Conservation (phyloP, 345 rosid genomes). For the Hypericum perforatum region DNA sequence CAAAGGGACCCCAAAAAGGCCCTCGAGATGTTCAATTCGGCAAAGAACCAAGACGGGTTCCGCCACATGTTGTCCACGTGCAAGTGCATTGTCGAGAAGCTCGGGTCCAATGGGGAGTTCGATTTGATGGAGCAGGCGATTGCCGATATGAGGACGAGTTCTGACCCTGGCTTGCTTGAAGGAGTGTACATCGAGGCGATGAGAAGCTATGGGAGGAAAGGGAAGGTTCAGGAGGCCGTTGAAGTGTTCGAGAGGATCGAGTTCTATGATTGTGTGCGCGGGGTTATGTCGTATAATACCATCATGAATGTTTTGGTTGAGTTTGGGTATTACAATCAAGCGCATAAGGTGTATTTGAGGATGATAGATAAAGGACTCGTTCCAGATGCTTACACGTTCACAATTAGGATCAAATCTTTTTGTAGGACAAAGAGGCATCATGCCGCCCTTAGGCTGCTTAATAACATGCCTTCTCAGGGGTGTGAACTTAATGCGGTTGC, state of each 20-base stretch:
- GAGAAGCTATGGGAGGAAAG: conserved; percentile 64
- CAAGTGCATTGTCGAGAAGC: conserved; percentile 60
- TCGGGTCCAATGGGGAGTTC: conserved; percentile 64
- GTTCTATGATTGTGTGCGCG: conserved; percentile 58
- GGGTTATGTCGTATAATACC: conserved; percentile 60
- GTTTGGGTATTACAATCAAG: conserved; percentile 52
- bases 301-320: conserved; percentile 84
- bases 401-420: conserved; percentile 82
- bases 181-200: conserved; percentile 63
- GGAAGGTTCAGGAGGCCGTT: conserved; percentile 74
- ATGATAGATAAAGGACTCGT: conserved; percentile 53
- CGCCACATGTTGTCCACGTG: conserved; percentile 67
- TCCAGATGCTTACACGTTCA: conserved; percentile 76
- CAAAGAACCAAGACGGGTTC: conserved; percentile 52
- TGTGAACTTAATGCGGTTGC: conserved; percentile 66
- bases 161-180: conserved; percentile 49
- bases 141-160: conserved; percentile 40
- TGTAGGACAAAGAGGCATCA: conserved; percentile 67
- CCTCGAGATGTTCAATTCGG: conserved; percentile 61
- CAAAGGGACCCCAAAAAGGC: conserved; percentile 68
- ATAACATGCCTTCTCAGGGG: conserved; percentile 66
- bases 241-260: conserved; percentile 91
- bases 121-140: conserved; percentile 65
- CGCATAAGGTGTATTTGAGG: conserved; percentile 81
- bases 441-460: conserved; percentile 76